A percentile compares a stretch with the other conserved stretches of the same genome.
These are phyloP conservation scores for Venturia aucupariae DNA, from an alignment of 2,329 filamentous ascomycete genomes.

Conservation along the genomic window DNA sequence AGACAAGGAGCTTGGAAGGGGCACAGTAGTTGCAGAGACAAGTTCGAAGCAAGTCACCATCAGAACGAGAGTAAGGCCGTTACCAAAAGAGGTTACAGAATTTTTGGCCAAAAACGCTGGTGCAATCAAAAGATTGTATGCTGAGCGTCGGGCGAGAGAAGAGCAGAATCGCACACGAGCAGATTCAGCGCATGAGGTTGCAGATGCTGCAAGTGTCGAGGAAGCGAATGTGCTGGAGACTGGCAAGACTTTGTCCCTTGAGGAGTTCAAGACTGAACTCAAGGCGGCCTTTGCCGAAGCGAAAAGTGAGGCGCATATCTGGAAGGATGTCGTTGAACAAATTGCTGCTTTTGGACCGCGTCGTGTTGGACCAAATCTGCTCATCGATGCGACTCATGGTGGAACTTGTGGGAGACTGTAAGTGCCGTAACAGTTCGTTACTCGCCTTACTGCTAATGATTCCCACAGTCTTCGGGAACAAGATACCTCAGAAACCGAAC, in stretches of 20 bases:
- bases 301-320: conserved; percentile 65
- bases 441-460: background rate
- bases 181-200: conserved; percentile 25
- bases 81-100: conserved; percentile 70
- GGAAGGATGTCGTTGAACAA: conserved; percentile 66
- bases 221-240: conserved; percentile 45
- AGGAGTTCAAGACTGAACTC: conserved; percentile 71
- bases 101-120: conserved; percentile 74
- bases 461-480: conserved; percentile 5
- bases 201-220: conserved; percentile 38
- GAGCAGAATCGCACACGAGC: conserved; percentile 32
- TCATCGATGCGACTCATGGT: conserved; percentile 72
- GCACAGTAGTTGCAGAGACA: conserved; percentile 65
- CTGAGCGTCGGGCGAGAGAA: conserved; percentile 52
- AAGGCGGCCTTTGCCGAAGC: conserved; percentile 57
- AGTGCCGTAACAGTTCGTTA: conserved; percentile 21
- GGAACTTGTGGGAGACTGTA: conserved; percentile 66
- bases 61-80: conserved; percentile 64
- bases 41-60: conserved; percentile 80
- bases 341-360: conserved; percentile 88
- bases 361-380: conserved; percentile 75
- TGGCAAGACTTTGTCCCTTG: conserved; percentile 54
- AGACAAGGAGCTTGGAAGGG: conserved; percentile 78
- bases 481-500: background rate
- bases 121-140: conserved; percentile 70